Evolutionary conservation across 345 rosid species (phyloP), one percentile per base, ranked within the genome.

Genomic region (Nasturtium officinale): DNA sequence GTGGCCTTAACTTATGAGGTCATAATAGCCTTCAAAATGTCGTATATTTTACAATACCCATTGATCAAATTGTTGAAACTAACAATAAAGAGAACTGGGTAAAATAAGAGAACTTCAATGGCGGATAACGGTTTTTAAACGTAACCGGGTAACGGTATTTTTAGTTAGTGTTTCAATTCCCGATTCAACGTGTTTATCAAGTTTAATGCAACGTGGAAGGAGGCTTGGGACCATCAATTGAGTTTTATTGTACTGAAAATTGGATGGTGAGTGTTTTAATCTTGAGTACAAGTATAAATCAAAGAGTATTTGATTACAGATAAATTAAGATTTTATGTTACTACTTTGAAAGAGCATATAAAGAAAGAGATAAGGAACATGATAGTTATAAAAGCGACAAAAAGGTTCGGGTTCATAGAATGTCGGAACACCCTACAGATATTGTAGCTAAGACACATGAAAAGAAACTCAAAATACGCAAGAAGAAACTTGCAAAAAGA

Each of bases 401-500:
- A 16, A 43, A 32, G 46, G 35, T 23, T 68, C 0, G 20, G 43
- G 3, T 59, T 37, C 30, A 35, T 59, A 58, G 28, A 38, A 37
- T 13, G 45, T 69, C 57, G 16, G 17, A 16, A 16, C 18, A 71
- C 11, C 15, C 29, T 61, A 50, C 30, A 38, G 8, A 50, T 32
- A 71, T 60, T 37, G 77, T 63, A 53, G 64, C 47, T 21, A 62
- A 42, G 61, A 38, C 5, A 52, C 25, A 38, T 26, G 20, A 51
- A 51, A 23, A 37, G 13, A 73, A 40, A 53, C 40, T 63, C 37
- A 45, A 42, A 42, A 73, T 15, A 55, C 28, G 10, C 1, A n/a
- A 51, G 5, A 29, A 15, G 18, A 42, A 21, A 28, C 53, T 54
- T 54, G 70, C 79, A 73, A 60, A 60, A 60, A 66, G n/a, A 56